Evolutionary conservation across 306 rosid genomes (phyloP).

Genomic region (Clitoria ternatea): DNA sequence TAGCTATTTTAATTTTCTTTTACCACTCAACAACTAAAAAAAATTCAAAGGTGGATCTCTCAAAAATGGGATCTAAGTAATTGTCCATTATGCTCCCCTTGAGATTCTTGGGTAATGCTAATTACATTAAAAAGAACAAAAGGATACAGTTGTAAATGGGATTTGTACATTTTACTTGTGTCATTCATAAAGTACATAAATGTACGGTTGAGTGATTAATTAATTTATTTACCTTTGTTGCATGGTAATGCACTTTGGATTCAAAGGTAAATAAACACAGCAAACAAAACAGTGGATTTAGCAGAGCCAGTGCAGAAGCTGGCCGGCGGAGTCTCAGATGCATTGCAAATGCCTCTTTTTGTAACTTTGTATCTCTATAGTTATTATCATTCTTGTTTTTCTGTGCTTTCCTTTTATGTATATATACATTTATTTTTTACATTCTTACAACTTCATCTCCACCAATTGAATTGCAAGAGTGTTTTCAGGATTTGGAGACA

Average conservation of each 20-base stretch:
- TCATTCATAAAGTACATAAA: constrained; percentile 19
- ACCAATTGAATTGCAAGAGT: neutral
- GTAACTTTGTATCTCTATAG: constrained; percentile 11
- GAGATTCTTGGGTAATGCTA: neutral
- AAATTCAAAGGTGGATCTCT: too few species aligned
- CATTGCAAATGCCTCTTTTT: neutral
- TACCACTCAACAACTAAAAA: too few species aligned
- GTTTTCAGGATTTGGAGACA: constrained; percentile 11
- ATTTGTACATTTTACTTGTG: constrained; percentile 1
- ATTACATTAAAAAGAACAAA: neutral
- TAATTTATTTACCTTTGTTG: neutral
- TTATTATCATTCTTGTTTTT: constrained; percentile 25
- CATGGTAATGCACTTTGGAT: neutral
- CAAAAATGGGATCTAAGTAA: too few species aligned
- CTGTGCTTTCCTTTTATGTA: neutral
- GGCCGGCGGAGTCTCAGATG: constrained; percentile 36
- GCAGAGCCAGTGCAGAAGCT: constrained; percentile 16
- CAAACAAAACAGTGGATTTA: too few species aligned
- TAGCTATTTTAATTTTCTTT: too few species aligned
- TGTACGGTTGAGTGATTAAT: constrained; percentile 15
- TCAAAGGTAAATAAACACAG: neutral
- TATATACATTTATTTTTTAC: neutral
- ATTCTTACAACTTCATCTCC: constrained; percentile 9
- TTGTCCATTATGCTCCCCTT: too few species aligned
- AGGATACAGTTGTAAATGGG: neutral